These are phyloP conservation scores for Hansenula sp. DNA, from an alignment of 1,139 yeast species.

Conservation along the genomic window DNA sequence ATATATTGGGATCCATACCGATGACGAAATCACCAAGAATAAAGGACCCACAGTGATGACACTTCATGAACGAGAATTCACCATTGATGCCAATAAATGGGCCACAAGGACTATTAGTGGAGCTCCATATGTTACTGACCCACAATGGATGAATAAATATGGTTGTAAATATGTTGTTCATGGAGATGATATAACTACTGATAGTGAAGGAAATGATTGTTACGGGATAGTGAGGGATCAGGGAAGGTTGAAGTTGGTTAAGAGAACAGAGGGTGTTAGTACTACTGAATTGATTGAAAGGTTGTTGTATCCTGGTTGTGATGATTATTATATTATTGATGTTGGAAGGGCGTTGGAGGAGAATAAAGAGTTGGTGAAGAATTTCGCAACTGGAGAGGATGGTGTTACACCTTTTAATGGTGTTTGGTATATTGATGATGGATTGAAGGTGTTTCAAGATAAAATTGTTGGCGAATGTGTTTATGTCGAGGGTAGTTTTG, in stretches of 20 bases:
- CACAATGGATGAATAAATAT: conserved; percentile 66
- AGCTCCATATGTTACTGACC: conserved; percentile 97
- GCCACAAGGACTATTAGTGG: conserved; percentile 62
- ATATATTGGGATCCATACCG: conserved; percentile 87
- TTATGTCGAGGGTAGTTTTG: conserved; percentile 85
- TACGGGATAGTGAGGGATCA: conserved; percentile 77
- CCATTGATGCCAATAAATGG: conserved; percentile 93
- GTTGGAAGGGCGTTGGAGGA: conserved; percentile 15
- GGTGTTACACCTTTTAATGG: conserved; percentile 60
- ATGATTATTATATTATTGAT: conserved; percentile 43
- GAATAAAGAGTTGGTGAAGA: conserved; percentile 35
- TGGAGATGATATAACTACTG: conserved; percentile 96
- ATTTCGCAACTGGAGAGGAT: conserved; percentile 63
- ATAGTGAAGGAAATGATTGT: conserved; percentile 92
- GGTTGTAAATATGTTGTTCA: conserved; percentile 89
- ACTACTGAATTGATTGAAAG: conserved; percentile 96
- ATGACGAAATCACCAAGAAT: conserved; percentile 73
- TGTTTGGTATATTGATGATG: conserved; percentile 37
- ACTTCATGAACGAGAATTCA: conserved; percentile 69
- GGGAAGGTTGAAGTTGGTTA: conserved; percentile 86
- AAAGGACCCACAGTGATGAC: conserved; percentile 96
- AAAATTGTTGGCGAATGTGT: conserved; percentile 28
- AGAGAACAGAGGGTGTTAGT: conserved; percentile 88
- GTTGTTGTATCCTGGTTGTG: conserved; percentile 63
- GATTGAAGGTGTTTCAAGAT: conserved; percentile 13